phyloP scores from a whole-genome alignment of 768 basidiomycete species.

The Megacollybia marginata region DNA sequence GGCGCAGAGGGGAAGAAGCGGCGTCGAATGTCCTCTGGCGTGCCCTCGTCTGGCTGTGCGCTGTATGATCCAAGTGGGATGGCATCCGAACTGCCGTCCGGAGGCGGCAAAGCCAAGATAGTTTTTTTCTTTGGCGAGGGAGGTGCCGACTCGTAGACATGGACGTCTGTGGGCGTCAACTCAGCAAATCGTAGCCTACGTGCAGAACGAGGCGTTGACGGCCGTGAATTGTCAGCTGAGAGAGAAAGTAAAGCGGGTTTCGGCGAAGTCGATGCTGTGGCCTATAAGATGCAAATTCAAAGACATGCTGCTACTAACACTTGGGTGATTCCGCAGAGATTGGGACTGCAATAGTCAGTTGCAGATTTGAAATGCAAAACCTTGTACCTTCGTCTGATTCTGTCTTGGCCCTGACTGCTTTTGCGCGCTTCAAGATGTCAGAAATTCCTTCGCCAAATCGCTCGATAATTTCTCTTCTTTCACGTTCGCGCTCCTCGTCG shows the following conservation, averaged over 20 bases:
- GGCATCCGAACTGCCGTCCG: slow-evolving; percentile 24
- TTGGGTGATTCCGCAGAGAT: slow-evolving; percentile 2
- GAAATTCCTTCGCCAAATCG: slow-evolving; percentile 63
- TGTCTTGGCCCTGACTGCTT: slow-evolving; percentile 10
- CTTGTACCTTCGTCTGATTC: too few relatives aligned
- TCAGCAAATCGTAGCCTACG: slow-evolving; percentile 71
- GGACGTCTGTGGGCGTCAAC: slow-evolving; percentile 62
- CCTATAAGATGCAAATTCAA: slow-evolving; percentile 1
- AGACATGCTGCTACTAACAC: not conserved
- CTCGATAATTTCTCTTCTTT: slow-evolving; percentile 58
- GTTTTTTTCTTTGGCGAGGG: slow-evolving; percentile 59
- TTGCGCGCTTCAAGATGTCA: slow-evolving; percentile 52
- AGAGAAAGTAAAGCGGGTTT: slow-evolving; percentile 39
- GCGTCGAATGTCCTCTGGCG: slow-evolving; percentile 75
- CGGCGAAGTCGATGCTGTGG: slow-evolving; percentile 10
- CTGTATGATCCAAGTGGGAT: slow-evolving; percentile 4
- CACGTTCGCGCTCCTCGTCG: slow-evolving; percentile 60
- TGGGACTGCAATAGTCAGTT: not conserved
- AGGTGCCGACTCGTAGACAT: slow-evolving; percentile 79
- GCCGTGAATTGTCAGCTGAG: slow-evolving; percentile 46
- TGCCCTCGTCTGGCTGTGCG: slow-evolving; percentile 49
- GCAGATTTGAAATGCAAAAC: not conserved
- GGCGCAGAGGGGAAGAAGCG: slow-evolving; percentile 76
- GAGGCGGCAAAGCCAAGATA: slow-evolving; percentile 48
- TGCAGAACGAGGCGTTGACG: slow-evolving; percentile 44